These are phyloP conservation scores for Boletellus sp. DNA, from an alignment of 768 basidiomycete species.

Conservation along the genomic window DNA sequence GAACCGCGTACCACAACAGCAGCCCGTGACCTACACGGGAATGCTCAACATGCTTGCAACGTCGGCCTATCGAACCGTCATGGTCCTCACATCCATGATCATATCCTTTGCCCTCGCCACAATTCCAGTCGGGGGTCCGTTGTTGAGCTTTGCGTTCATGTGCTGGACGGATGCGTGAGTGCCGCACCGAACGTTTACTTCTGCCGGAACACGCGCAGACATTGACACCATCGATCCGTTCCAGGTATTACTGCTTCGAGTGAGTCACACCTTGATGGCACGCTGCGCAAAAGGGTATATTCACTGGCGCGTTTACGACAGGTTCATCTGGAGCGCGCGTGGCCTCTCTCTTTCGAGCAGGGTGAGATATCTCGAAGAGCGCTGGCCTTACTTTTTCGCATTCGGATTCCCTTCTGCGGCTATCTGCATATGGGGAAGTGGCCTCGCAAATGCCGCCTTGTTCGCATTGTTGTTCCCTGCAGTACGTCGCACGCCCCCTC, in stretches of 20 bases:
- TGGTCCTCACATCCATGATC: slow-evolving; percentile 73
- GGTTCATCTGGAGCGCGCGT: slow-evolving; percentile 76
- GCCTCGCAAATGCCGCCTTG: slow-evolving; percentile 74
- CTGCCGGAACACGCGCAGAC: background rate
- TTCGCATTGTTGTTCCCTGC: slow-evolving; percentile 81
- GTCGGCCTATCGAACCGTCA: slow-evolving; percentile 76
- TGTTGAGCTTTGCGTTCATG: slow-evolving; percentile 64
- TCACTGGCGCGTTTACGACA: slow-evolving; percentile 29
- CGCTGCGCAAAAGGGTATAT: background rate
- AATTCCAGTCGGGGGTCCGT: slow-evolving; percentile 63
- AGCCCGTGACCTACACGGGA: slow-evolving; percentile 60
- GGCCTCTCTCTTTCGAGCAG: slow-evolving; percentile 66
- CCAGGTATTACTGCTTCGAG: slow-evolving; percentile 90
- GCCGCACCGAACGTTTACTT: background rate
- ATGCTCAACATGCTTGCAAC: slow-evolving; percentile 73
- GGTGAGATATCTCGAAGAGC: slow-evolving; percentile 75
- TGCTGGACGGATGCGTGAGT: slow-evolving; percentile 89
- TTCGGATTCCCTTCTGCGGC: slow-evolving; percentile 78
- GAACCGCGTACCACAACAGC: slow-evolving; percentile 46
- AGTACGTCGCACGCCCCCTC: slow-evolving; percentile 42
- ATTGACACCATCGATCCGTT: background rate
- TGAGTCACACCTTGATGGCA: slow-evolving; percentile 33
- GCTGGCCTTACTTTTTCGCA: slow-evolving; percentile 86
- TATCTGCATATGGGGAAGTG: slow-evolving; percentile 69
- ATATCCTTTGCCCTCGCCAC: slow-evolving; percentile 61